Evolutionary conservation across 2,329 filamentous ascomycete species (phyloP), one percentile per base, ranked within the genome.

Genomic region (Aspergillus sp.): DNA sequence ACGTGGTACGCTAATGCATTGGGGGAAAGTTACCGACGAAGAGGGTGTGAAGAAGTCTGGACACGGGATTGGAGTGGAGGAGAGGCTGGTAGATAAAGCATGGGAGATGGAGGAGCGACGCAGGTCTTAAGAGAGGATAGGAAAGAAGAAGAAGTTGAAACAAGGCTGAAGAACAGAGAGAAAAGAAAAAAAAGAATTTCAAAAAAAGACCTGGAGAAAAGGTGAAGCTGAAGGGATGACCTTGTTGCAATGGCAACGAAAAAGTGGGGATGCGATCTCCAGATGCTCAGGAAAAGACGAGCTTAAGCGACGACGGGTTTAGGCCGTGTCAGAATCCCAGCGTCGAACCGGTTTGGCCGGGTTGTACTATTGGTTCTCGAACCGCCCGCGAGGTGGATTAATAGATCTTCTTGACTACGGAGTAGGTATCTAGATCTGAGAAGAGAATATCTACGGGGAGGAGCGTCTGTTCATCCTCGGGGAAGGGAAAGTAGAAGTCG

Each of bases 191-290:
- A 65, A 66, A 61, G 63, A 56, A 24, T 24, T 29, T 29, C 2
- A 29, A 58, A 63, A 61, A 68, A 67, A 64, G 64, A 61, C 62
- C 64, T 67, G 67, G 70, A 70, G 60, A 69, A 69, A 70, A 68
- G 70, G 67, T 72, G 73, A 75, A 75, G 72, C 71, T 74, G 71
- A 74, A 72, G 69, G 72, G 72, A 74, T 73, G 72, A 65, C 65
- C 69, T 73, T 75, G 73, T 75, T 76, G 73, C 73, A 75, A 75
- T 75, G 72, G 73, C 73, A 75, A 75, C 73, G 73, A 65, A 69
- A 65, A 65, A 74, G 73, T 74, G 73, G 72, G 72, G 73, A 75
- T 58, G 72, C 53, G 72, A 74, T 75, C 72, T 73, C 70, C 70
- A 71, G 70, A 69, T 73, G 56, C 64, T 67, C 65, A 60, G 60